Evolutionary conservation across 805 yeast species (phyloP), one percentile per base, ranked within the genome.

Genomic region (Candida xiaguanensis): DNA sequence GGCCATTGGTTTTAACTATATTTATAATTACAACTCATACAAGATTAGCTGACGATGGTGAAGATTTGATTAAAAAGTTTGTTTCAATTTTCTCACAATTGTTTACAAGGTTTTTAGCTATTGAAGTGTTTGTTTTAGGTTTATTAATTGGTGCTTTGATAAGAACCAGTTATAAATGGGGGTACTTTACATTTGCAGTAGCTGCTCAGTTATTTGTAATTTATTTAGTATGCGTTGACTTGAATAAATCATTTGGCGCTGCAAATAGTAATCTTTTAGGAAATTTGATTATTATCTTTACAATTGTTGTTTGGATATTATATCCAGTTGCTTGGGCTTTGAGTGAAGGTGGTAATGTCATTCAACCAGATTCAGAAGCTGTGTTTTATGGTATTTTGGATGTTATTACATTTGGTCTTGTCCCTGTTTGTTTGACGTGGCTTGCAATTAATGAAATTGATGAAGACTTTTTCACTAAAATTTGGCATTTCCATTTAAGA

Each of bases 161-260:
- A 43, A 46, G 55, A 24, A 70, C 82, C 7, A 59, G 76, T 31
- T 80, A 80, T 59, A 80, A 77, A 56, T 80, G 85, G 85, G 87
- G 86, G 55, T 80, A 76, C 65, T 80, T 75, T 59, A 70, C 75
- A 5, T 75, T 80, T 55, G 78, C 75, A 22, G 65, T 65, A 29
- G 58, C 58, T 42, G 68, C 71, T 26, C 61, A 68, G 58, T 45
- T 75, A 42, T 62, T 65, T 39, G 66, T 67, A 14, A 55, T 71
- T 35, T 53, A 46, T 32, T 67, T 71, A 49, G 38, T 65, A 32
- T 16, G 32, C 13, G 20, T 8, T 29, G 41, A 41, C 19, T 26
- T 41, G 11, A n/a, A 17, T 14, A 16, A 13, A 14, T 40, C 40
- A 16, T 44, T 43, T 20, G 36, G 20, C 5, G 11, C 31, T 15